phyloP scores from a whole-genome alignment of 345 rosid genomes.

The Erucastrum elatum region DNA sequence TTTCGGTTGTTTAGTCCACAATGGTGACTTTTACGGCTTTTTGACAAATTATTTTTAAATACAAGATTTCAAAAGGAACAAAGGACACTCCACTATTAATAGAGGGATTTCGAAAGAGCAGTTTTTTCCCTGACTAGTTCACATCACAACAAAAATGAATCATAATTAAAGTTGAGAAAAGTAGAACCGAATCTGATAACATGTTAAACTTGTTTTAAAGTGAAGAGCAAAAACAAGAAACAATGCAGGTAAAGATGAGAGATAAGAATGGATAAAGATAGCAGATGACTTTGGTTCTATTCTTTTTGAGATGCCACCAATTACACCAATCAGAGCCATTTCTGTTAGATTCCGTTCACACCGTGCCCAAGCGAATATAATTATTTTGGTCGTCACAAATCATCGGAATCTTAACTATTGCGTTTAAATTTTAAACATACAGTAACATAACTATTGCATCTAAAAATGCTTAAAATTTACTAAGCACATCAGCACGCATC shows the following conservation, averaged over 20 bases:
- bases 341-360: slow-evolving; percentile 37
- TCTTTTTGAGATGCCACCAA: slow-evolving; percentile 27
- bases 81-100: not conserved
- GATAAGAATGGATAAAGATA: slow-evolving; percentile 36
- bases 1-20: not conserved
- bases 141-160: slow-evolving; percentile 6
- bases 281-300: slow-evolving; percentile 18
- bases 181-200: slow-evolving; percentile 20
- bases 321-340: slow-evolving; percentile 23
- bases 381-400: slow-evolving; percentile 17
- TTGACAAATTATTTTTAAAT: not conserved
- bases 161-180: slow-evolving; percentile 27
- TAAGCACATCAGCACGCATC: slow-evolving; percentile 9
- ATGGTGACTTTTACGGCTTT: not conserved
- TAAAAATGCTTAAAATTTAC: not conserved
- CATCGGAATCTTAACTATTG: slow-evolving; percentile 14
- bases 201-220: slow-evolving; percentile 1
- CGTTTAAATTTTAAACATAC: not conserved
- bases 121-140: not conserved
- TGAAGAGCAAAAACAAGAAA: slow-evolving; percentile 4
- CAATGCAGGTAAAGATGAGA: slow-evolving; percentile 23
- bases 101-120: slow-evolving; percentile 1
- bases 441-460: too few species aligned
- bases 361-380: not conserved
- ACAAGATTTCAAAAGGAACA: not conserved